Percentiles rank a stretch among this genome's conserved stretches.
Evolutionary conservation across 352 stramenopile genomes (phyloP).

Genomic region (Phytophthora nicotianae): DNA sequence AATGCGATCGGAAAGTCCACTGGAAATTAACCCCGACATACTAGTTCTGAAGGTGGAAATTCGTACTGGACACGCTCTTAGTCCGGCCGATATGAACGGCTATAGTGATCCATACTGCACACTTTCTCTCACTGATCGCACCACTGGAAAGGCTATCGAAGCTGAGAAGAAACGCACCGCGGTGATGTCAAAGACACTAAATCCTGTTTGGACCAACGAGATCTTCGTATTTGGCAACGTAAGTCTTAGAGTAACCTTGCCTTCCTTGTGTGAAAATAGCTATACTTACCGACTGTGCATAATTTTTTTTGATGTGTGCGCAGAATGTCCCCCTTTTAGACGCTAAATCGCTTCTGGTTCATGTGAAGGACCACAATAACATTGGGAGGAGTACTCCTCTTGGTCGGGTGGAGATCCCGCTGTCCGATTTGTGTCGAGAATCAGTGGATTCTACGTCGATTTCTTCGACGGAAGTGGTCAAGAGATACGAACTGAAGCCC

Average conservation of each 20-base stretch:
- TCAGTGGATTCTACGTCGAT: slow-evolving; percentile 65
- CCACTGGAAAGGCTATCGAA: slow-evolving; percentile 53
- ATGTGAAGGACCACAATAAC: slow-evolving; percentile 83
- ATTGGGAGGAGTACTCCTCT: slow-evolving; percentile 63
- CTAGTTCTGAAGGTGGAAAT: slow-evolving; percentile 60
- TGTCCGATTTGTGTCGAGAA: slow-evolving; percentile 61
- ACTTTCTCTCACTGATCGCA: slow-evolving; percentile 57
- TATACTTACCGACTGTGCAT: slow-evolving; percentile 5
- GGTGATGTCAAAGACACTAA: slow-evolving; percentile 69
- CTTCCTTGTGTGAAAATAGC: not conserved
- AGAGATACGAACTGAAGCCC: slow-evolving; percentile 60
- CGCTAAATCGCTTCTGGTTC: slow-evolving; percentile 56
- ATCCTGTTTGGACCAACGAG: slow-evolving; percentile 73
- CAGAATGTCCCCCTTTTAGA: slow-evolving; percentile 56
- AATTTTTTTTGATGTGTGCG: slow-evolving; percentile 4
- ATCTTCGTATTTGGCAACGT: slow-evolving; percentile 68
- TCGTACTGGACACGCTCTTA: slow-evolving; percentile 64
- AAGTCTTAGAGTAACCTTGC: slow-evolving; percentile 14
- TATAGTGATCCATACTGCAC: slow-evolving; percentile 84
- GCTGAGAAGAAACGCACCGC: slow-evolving; percentile 75
- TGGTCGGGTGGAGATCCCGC: slow-evolving; percentile 65
- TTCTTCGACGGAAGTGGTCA: slow-evolving; percentile 48
- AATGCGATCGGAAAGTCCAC: slow-evolving; percentile 52
- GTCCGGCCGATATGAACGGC: slow-evolving; percentile 57
- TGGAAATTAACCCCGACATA: slow-evolving; percentile 35